Base-by-base conservation (phyloP, 2,329 filamentous ascomycete genomes). In the Colletotrichum godetiae region DNA sequence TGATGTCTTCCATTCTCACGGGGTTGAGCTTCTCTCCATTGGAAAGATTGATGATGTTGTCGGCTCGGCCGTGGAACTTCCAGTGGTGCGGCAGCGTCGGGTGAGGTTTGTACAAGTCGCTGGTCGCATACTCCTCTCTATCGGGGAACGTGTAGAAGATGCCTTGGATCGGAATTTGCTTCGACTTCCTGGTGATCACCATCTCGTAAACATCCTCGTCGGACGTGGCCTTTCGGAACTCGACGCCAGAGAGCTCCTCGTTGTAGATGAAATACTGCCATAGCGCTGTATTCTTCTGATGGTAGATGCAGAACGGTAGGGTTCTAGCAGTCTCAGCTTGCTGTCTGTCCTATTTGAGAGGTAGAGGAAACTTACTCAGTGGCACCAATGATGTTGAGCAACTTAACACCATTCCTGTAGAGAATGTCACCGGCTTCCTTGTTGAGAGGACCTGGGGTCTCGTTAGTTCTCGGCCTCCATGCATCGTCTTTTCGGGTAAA, bases 11-110 rank as follows among this genome's bases (percentile, higher is more conserved):
- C 42, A 88, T 84, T 2, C 80, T 82, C 4, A 85, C 78, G 3
- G 78, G 78, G 73, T 89, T 89, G 7, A 88, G 75, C 77, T 89
- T 88, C 78, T 88, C 85, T 33, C 86, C 87, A 59, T 85, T 88
- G 2, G 83, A 84, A 46, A 89, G 84, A 15, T 88, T 86, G 19
- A 86, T 80, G n/a, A 85, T 73, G 27, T 86, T 82, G 55, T 86
- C 83, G 76, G 78, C 72, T 7, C 82, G 79, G 6, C 82, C 81
- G 11, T 78, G 75, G 58, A 82, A 82, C 11, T 78, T 76, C 81
- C 82, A 80, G 46, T 76, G 67, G 1, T 81, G 81, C 0, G 82
- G 83, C 5, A 85, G 75, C 33, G 82, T 77, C 0, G 82, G 82
- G 57, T 84, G 83, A 1, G 77, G 76, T 10, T 76, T 80, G 76